Evolutionary conservation across 1,284 basidiomycete species (phyloP).

Genomic region (Moesziomyces parantarcticus): DNA sequence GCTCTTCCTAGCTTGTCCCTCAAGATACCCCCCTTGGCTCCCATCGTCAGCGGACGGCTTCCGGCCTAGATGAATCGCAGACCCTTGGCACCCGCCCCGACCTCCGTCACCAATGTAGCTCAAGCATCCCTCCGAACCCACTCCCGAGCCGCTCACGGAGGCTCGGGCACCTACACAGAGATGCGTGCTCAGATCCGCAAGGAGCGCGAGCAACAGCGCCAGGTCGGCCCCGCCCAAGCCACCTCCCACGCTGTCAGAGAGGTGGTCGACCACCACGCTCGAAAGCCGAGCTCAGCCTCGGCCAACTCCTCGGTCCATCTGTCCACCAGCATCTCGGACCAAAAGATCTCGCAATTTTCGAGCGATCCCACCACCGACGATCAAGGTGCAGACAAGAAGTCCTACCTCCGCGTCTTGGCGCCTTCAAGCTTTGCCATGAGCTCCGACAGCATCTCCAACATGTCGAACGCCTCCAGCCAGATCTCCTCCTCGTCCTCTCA

Average conservation of each 20-base stretch:
- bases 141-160: constrained; percentile 39
- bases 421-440: constrained; percentile 27
- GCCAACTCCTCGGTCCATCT: constrained; percentile 8
- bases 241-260: constrained; percentile 1
- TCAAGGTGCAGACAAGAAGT: constrained; percentile 12
- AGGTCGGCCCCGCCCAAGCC: not conserved
- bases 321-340: constrained; percentile 33
- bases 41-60: too few relatives aligned
- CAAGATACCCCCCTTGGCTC: constrained; percentile 6
- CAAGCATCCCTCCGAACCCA: constrained; percentile 26
- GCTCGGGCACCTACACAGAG: constrained; percentile 52
- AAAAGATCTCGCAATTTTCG: constrained; percentile 27
- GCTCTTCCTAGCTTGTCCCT: constrained; percentile 4
- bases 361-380: constrained; percentile 14
- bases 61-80: constrained; percentile 33
- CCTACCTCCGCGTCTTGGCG: constrained; percentile 26
- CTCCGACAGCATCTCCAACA: constrained; percentile 33
- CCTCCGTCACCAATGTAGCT: constrained; percentile 35
- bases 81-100: constrained; percentile 21
- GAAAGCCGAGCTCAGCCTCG: constrained; percentile 2
- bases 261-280: constrained; percentile 6
- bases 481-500: constrained; percentile 35
- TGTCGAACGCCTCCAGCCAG: constrained; percentile 33
- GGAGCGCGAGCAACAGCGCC: constrained; percentile 32
- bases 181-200: constrained; percentile 46